Evolutionary conservation across 176 grass and related monocot species (phyloP).

Genomic region (Dactylis glomerata): DNA sequence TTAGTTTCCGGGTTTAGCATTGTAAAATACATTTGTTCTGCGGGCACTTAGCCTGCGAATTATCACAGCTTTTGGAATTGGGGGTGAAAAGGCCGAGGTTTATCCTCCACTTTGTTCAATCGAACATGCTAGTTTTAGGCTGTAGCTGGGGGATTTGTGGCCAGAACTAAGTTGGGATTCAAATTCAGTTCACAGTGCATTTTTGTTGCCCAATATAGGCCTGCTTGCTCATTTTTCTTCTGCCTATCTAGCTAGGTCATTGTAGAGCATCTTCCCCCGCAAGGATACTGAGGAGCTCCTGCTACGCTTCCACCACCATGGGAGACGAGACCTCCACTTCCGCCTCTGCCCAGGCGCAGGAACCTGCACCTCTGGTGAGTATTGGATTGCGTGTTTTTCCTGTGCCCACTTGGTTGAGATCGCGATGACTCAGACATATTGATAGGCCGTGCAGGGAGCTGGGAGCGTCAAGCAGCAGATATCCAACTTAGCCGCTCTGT

Average conservation of each 20-base stretch:
- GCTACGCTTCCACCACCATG: slow-evolving; percentile 47
- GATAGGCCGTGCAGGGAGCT: slow-evolving; percentile 22
- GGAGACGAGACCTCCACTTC: slow-evolving; percentile 65
- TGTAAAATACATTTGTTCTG: too few relatives aligned
- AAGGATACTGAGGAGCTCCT: neutral
- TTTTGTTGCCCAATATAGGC: neutral
- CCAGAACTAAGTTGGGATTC: neutral
- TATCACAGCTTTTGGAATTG: neutral
- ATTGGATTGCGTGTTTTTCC: neutral
- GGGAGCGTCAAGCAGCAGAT: slow-evolving; percentile 91
- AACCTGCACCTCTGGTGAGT: slow-evolving; percentile 22
- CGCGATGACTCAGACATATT: neutral
- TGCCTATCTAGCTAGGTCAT: slow-evolving; percentile 62
- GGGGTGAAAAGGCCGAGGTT: neutral
- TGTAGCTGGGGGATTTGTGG: neutral
- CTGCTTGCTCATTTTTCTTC: slow-evolving; percentile 5
- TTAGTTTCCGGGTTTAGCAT: too few relatives aligned
- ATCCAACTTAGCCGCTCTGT: slow-evolving; percentile 47
- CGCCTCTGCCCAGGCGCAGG: slow-evolving; percentile 10
- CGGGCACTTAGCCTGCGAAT: neutral
- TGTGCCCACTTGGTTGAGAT: neutral
- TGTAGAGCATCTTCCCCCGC: slow-evolving; percentile 46
- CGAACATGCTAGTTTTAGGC: neutral
- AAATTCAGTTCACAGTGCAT: neutral
- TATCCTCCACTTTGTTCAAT: neutral